Base-by-base conservation (phyloP, 1,284 basidiomycete genomes). In the Thelephora terrestris region DNA sequence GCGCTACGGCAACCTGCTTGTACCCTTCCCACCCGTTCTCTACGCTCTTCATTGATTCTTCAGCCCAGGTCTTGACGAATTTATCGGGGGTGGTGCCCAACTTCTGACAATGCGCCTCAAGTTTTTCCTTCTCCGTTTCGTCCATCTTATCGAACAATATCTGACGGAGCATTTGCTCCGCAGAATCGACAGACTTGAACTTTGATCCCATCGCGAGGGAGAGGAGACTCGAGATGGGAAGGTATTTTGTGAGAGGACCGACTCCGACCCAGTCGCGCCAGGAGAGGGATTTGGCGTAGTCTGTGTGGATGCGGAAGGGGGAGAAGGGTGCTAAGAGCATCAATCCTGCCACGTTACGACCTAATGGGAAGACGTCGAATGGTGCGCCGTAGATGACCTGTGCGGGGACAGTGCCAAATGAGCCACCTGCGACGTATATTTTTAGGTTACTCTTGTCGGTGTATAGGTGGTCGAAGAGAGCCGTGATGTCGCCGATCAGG, bases 361-460 rank as follows among this genome's bases (percentile, higher is more conserved):
- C 74, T 23, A 70, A 65, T 3, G 76, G 75, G 54, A 81, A 80
- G 17, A 61, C 54, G 53, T 71, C 66, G 59, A 72, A 72, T 0
- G 73, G 56, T 0, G 75, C 69, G 3, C 73, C 75, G 50, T 74
- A 78, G 21, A 81, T 57, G 32, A 80, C 75, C 62, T 81, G 79
- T 0, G 78, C 74, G 6, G 71, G 62, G 4, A 70, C 67, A 0
- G 73, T 74, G 20, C 79, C 79, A 50, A 71, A 76, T 5, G 75
- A 75, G 12, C 75, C 73, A 1, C 74, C 78, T 4, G 65, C 61
- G 45, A 79, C 52, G 61, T 74, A 78, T 38, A 80, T 63, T 52
- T 63, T 68, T 38, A 76, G 65, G 12, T 67, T 55, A 12, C 58
- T 49, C 17, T 61, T 58, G 17, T 69, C 59, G 1, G 73, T 71